Evolutionary conservation across 2,329 filamentous ascomycete genomes (phyloP).

Genomic region (Alternaria dauci): DNA sequence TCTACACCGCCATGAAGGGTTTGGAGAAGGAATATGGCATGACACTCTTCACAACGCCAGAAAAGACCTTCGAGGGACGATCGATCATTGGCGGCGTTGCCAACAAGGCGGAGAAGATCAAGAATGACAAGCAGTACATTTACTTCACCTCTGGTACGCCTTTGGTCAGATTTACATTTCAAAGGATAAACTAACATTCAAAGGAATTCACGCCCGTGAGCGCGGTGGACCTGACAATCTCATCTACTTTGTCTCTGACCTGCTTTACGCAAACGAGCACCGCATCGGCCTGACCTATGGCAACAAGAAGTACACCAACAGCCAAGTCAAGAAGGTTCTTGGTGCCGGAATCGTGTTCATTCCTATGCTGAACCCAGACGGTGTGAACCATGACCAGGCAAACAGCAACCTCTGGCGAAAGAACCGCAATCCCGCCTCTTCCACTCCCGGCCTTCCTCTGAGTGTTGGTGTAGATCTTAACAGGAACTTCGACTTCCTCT

Average conservation of each 20-base stretch:
- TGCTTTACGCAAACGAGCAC: slow-evolving; percentile 62
- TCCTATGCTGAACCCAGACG: slow-evolving; percentile 44
- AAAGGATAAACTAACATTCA: neutral
- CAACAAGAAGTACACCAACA: slow-evolving; percentile 60
- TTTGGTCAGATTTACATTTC: no score
- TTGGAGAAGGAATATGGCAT: slow-evolving; percentile 56
- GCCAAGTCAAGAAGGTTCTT: slow-evolving; percentile 62
- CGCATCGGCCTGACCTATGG: slow-evolving; percentile 63
- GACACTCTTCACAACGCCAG: slow-evolving; percentile 54
- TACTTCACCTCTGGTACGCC: slow-evolving; percentile 59
- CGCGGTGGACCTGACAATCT: slow-evolving; percentile 66
- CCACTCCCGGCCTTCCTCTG: slow-evolving; percentile 20
- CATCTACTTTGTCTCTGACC: slow-evolving; percentile 66
- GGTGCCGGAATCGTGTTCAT: slow-evolving; percentile 63
- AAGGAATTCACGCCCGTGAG: slow-evolving; percentile 64
- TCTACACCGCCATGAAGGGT: slow-evolving; percentile 56
- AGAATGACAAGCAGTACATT: slow-evolving; percentile 57
- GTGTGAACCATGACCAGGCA: slow-evolving; percentile 42
- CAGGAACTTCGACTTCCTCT: slow-evolving; percentile 62
- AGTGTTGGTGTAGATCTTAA: slow-evolving; percentile 44
- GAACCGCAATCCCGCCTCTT: slow-evolving; percentile 52
- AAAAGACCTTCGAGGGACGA: slow-evolving; percentile 55
- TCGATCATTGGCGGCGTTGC: slow-evolving; percentile 51
- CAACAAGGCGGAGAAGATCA: slow-evolving; percentile 55
- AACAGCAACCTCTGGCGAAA: slow-evolving; percentile 47